A percentile compares a stretch with the other conserved stretches of the same genome.
Evolutionary conservation across 371 early-diverging fungal species (phyloP).

Genomic region (Mortierella sp.): DNA sequence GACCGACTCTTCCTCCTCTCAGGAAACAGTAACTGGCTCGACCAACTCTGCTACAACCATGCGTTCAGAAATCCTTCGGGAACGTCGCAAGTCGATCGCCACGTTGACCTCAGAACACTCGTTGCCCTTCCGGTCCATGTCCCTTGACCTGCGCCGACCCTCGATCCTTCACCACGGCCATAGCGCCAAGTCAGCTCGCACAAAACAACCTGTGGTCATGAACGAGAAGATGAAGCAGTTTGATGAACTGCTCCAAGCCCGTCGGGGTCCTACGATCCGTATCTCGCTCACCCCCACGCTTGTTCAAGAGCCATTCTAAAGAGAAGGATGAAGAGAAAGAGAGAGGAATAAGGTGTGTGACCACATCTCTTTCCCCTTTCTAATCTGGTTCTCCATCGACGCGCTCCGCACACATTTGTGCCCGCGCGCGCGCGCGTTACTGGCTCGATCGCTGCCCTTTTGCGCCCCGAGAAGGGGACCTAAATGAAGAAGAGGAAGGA

Average conservation of each 20-base stretch:
- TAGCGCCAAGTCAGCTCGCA: too few relatives aligned
- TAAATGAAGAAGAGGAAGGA: too few relatives aligned
- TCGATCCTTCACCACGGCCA: conserved; percentile 5
- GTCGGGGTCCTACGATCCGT: conserved; percentile 34
- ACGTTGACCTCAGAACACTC: conserved; percentile 21
- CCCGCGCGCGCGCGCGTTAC: too few relatives aligned
- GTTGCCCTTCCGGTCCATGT: conserved; percentile 21
- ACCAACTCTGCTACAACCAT: conserved; percentile 1
- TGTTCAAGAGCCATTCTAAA: conserved; percentile 27
- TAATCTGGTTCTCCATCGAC: too few relatives aligned
- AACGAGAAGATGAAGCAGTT: conserved; percentile 50
- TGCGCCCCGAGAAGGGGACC: too few relatives aligned
- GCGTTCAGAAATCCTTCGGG: conserved; percentile 36
- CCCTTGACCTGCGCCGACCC: conserved; percentile 25
- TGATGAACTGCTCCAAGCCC: conserved; percentile 36
- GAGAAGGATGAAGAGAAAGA: not conserved
- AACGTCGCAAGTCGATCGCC: conserved; percentile 50
- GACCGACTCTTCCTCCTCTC: conserved; percentile 4
- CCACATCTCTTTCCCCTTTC: not conserved
- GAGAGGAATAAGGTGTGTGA: not conserved
- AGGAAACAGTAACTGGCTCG: not conserved
- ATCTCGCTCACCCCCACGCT: conserved; percentile 44
- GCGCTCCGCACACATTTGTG: too few relatives aligned
- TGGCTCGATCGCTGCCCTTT: too few relatives aligned
- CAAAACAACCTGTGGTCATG: conserved; percentile 21